Conservation (phyloP, 495 filamentous ascomycete genomes). For the Penicillium cosmopolitanum region DNA sequence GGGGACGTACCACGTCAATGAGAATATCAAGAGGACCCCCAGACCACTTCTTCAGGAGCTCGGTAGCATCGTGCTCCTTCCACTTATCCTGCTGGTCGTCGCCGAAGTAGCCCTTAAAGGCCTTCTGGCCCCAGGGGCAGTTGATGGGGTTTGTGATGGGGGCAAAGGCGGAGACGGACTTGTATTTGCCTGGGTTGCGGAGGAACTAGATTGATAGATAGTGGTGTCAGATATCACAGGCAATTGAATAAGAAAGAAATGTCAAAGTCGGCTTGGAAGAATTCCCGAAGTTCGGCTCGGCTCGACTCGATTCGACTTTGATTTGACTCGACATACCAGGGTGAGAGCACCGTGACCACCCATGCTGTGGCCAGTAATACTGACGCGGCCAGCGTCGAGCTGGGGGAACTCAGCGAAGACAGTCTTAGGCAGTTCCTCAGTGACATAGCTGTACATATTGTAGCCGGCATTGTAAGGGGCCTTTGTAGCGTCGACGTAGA, state of each 20-base stretch:
- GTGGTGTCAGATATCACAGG: too few species aligned
- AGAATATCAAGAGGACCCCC: constrained; percentile 67
- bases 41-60: constrained; percentile 77
- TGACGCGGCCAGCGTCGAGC: constrained; percentile 68
- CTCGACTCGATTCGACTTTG: too few species aligned
- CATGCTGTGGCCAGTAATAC: constrained; percentile 94
- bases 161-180: constrained; percentile 85
- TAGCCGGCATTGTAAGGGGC: constrained; percentile 75
- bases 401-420: constrained; percentile 69
- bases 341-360: constrained; percentile 95
- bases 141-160: constrained; percentile 86
- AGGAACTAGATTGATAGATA: constrained; percentile 64
- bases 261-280: too few species aligned
- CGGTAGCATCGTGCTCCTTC: constrained; percentile 91
- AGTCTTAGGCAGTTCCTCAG: constrained; percentile 74
- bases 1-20: constrained; percentile 72
- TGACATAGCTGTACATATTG: constrained; percentile 92
- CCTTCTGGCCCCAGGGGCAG: constrained; percentile 95
- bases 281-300: neutral
- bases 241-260: too few species aligned
- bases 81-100: constrained; percentile 71
- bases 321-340: constrained; percentile 51
- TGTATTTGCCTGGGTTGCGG: constrained; percentile 86
- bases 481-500: constrained; percentile 90
- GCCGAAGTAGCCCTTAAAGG: constrained; percentile 87